phyloP scores from a whole-genome alignment of 2,329 filamentous ascomycete genomes.

The Ophiocordyceps robertsii region DNA sequence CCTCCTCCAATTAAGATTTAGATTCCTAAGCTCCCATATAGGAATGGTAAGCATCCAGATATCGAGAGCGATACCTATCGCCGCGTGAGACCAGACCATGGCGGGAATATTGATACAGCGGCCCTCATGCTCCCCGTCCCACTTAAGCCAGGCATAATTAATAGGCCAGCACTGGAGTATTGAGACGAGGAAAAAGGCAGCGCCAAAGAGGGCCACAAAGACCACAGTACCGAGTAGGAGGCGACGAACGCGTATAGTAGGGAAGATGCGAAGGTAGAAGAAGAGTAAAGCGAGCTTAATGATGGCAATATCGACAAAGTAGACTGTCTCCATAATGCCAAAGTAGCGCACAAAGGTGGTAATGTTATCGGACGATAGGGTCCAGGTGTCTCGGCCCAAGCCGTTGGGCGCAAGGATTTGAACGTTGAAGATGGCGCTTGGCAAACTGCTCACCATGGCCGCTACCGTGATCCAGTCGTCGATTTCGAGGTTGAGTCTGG shows the following conservation, averaged over 20 bases:
- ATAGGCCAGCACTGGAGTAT: conserved; percentile 40
- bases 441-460: conserved; percentile 14
- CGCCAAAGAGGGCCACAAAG: conserved; percentile 24
- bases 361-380: conserved; percentile 24
- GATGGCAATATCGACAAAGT: conserved; percentile 31
- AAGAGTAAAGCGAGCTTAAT: conserved; percentile 38
- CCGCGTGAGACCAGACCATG: conserved; percentile 36
- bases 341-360: conserved; percentile 28
- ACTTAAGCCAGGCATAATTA: conserved; percentile 36
- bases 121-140: conserved; percentile 33
- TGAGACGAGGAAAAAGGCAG: conserved; percentile 26
- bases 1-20: conserved; percentile 32
- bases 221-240: conserved; percentile 27
- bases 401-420: conserved; percentile 23
- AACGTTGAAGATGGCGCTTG: conserved; percentile 16
- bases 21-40: conserved; percentile 25
- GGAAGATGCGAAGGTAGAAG: conserved; percentile 44
- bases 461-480: conserved; percentile 24
- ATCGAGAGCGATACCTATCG: conserved; percentile 37
- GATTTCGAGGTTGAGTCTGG: conserved; percentile 19
- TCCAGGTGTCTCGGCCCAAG: conserved; percentile 38
- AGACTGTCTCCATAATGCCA: conserved; percentile 28
- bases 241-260: conserved; percentile 19
- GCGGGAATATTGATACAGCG: conserved; percentile 34
- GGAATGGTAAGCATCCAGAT: conserved; percentile 38